Conservation (phyloP, 2,329 filamentous ascomycete genomes). For the Thelonectria rubi region DNA sequence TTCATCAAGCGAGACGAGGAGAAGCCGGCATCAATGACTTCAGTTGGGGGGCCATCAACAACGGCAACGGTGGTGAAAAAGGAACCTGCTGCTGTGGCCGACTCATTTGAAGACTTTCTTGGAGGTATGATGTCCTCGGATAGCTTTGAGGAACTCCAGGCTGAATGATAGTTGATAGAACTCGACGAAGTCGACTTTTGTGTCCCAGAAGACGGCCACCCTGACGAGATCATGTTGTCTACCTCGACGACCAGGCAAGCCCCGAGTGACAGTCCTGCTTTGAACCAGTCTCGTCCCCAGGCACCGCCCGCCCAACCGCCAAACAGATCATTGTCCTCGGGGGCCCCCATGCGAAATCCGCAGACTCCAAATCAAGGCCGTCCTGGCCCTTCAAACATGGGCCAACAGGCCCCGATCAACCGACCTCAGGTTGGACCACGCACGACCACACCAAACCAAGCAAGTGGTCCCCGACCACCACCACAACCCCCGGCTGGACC, state of each 20-base stretch:
- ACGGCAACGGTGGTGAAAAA: constrained; percentile 39
- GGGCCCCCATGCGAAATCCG: constrained; percentile 36
- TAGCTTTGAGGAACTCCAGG: constrained; percentile 49
- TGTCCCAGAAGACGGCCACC: constrained; percentile 73
- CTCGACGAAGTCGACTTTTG: constrained; percentile 83
- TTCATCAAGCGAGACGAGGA: constrained; percentile 69
- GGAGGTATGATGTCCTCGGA: constrained; percentile 56
- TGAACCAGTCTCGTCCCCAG: constrained; percentile 35
- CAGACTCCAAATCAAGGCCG: constrained; percentile 48
- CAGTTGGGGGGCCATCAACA: not conserved
- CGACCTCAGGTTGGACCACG: constrained; percentile 31
- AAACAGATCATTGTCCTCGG: constrained; percentile 32
- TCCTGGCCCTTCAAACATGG: constrained; percentile 31
- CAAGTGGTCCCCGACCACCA: constrained; percentile 44
- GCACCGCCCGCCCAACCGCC: constrained; percentile 31
- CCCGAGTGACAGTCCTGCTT: constrained; percentile 32
- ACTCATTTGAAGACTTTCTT: constrained; percentile 62
- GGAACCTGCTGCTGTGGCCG: constrained; percentile 42
- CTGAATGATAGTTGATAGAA: constrained; percentile 57
- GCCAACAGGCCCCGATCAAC: constrained; percentile 35
- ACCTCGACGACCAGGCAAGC: constrained; percentile 34
- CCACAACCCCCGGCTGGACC: constrained; percentile 31
- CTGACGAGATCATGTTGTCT: constrained; percentile 76
- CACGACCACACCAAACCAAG: constrained; percentile 34
- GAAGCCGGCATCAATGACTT: constrained; percentile 28